Conservation (phyloP, 805 yeast genomes). For the Candida ortonii region DNA sequence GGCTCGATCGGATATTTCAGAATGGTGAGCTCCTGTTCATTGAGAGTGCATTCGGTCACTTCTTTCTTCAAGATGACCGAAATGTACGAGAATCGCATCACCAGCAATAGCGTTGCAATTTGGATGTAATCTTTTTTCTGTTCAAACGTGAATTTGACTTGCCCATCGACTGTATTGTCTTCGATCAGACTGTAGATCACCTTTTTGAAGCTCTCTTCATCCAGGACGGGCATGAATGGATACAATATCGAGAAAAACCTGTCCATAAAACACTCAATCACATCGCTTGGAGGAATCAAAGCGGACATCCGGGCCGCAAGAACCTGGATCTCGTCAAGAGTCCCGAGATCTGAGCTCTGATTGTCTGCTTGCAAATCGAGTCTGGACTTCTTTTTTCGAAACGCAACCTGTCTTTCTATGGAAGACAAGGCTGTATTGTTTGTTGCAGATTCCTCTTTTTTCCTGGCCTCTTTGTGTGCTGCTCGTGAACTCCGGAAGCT, state of each 20-base stretch:
- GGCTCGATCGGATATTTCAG: conserved; percentile 40
- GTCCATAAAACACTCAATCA: conserved; percentile 37
- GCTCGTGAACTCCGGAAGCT: conserved; percentile 4
- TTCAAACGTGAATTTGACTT: conserved; percentile 8
- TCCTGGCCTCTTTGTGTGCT: no score
- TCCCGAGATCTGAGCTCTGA: neutral
- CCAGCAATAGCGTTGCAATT: conserved; percentile 28
- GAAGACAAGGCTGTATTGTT: no score
- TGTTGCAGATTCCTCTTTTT: no score
- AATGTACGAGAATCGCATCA: conserved; percentile 28
- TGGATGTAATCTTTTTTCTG: conserved; percentile 21
- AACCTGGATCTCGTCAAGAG: conserved; percentile 6
- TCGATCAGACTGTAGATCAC: no score
- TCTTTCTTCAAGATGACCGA: conserved; percentile 22
- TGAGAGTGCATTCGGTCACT: conserved; percentile 9
- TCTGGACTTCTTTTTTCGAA: conserved; percentile 7
- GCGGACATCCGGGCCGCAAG: conserved; percentile 11
- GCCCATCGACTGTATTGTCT: no score
- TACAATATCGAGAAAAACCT: conserved; percentile 39
- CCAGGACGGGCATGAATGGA: conserved; percentile 47
- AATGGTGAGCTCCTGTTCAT: conserved; percentile 24
- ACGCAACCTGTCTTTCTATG: conserved; percentile 3
- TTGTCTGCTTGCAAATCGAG: conserved; percentile 1
- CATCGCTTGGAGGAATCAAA: conserved; percentile 29
- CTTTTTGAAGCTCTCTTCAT: conserved; percentile 36